Base-by-base conservation (phyloP, 768 basidiomycete species). In the Boletus subcaerulescens region DNA sequence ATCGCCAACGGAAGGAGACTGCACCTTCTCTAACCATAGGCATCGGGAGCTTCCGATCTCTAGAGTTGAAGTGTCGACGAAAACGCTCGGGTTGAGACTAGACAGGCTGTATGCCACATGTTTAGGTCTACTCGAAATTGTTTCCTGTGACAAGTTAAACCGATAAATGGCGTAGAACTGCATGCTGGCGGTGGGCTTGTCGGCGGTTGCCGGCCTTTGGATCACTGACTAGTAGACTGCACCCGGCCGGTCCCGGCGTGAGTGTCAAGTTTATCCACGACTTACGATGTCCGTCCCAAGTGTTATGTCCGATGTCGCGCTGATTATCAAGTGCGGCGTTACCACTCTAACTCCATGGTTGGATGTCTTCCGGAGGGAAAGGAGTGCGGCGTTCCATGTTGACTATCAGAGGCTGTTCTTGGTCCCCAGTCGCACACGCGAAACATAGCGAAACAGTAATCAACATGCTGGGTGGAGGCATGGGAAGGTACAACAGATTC, bases 321-420 rank as follows among this genome's bases (percentile, higher is more conserved):
- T 31, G 32, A 38, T 8, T n/a, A 26, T 36, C 20, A 6, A 24
- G 18, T 26, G 42, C 12, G 12, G 3, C n/a, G 36, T 39, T 35
- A 35, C 66, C 65, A 29, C 64, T 57, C 55, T 63, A 66, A 63
- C 58, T 29, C 64, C 65, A 56, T 11, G 32, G 6, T 6, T 36
- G 36, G 9, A 17, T 22, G 29, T 26, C 42, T 40, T 33, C 26
- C 36, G 48, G 40, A 36, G 40, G n/a, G 13, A 24, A 35, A 43
- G 18, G n/a, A 18, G 12, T 38, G 36, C 46, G 33, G 33, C 24
- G 22, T 8, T 48, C 31, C 13, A 29, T 29, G 26, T 29, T 29
- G 26, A 29, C 29, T 29, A 29, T 29, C 29, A 29, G 29, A 29
- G 29, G 29, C 8, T 29, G 8, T 9, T 29, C 29, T 29, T 29